Conservation (phyloP, 352 stramenopile species). For the Lagenidium giganteum region DNA sequence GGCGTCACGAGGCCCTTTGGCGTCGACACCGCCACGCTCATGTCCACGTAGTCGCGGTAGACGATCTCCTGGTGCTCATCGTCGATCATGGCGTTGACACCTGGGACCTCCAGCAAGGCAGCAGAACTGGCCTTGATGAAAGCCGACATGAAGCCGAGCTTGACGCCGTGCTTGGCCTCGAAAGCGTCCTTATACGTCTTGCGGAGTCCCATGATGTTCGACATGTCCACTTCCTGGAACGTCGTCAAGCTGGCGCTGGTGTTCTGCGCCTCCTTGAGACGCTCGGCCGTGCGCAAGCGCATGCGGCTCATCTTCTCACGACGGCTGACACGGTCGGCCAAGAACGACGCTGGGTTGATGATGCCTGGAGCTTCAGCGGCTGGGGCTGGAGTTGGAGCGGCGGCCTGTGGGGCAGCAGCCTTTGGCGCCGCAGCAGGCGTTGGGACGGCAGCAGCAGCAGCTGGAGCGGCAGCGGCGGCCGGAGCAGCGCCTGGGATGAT, state of each 20-base stretch:
- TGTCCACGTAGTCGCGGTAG: slow-evolving; percentile 98
- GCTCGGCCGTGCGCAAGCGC: slow-evolving; percentile 94
- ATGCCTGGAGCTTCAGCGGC: slow-evolving; percentile 15
- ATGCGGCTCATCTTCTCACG: slow-evolving; percentile 99
- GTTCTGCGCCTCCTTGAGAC: slow-evolving; percentile 98
- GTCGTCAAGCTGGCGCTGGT: slow-evolving; percentile 98
- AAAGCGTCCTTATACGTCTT: slow-evolving; percentile 97
- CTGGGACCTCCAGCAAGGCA: slow-evolving; percentile 91
- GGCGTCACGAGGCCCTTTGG: slow-evolving; percentile 97
- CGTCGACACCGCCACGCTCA: slow-evolving; percentile 96
- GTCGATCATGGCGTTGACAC: slow-evolving; percentile 98
- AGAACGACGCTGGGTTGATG: slow-evolving; percentile 44
- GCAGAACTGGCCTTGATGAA: slow-evolving; percentile 97
- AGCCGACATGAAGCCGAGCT: slow-evolving; percentile 98
- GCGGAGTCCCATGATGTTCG: slow-evolving; percentile 92
- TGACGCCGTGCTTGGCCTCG: slow-evolving; percentile 97
- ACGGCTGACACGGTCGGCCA: slow-evolving; percentile 41
- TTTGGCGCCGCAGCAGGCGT: slow-evolving; percentile 12
- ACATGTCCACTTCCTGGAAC: slow-evolving; percentile 99
- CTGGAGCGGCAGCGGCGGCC: slow-evolving; percentile 13
- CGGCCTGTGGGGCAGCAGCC: slow-evolving; percentile 14
- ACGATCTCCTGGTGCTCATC: slow-evolving; percentile 98
- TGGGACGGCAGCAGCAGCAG: slow-evolving; percentile 20
- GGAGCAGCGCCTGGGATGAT: slow-evolving; percentile 71
- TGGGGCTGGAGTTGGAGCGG: slow-evolving; percentile 11